These are phyloP conservation scores for Anethum foeniculum DNA, from an alignment of 140 eudicot species.

Conservation along the genomic window DNA sequence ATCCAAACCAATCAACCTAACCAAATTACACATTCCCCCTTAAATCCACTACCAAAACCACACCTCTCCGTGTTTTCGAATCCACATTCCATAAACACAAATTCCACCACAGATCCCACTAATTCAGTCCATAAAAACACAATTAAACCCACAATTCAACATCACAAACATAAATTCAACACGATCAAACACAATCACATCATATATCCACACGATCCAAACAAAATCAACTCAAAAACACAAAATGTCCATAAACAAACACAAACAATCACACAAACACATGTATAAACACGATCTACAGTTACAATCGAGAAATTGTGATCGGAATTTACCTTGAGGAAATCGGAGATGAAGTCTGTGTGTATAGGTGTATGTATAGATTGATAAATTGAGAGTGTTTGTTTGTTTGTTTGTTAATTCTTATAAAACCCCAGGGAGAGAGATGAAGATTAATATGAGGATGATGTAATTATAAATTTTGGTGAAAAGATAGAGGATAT, in stretches of 20 bases:
- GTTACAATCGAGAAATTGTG: background rate
- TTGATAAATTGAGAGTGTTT: background rate
- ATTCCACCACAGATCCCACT: background rate
- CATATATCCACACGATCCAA: constrained; percentile 20
- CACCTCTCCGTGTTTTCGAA: background rate
- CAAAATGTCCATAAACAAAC: background rate
- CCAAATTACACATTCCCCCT: background rate
- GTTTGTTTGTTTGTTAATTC: background rate
- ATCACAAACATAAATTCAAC: background rate
- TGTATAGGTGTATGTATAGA: background rate
- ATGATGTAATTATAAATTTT: background rate
- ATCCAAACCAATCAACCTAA: background rate
- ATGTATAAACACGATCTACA: background rate
- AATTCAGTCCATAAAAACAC: background rate
- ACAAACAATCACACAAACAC: background rate
- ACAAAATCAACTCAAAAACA: constrained; percentile 15
- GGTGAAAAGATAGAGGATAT: background rate
- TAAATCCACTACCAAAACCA: background rate
- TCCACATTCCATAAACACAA: background rate
- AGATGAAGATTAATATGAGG: background rate
- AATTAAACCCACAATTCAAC: constrained; percentile 2
- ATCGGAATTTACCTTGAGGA: background rate
- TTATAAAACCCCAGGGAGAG: background rate
- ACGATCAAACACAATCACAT: constrained; percentile 27
- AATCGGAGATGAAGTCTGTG: background rate